Evolutionary conservation across 2,329 filamentous ascomycete species (phyloP).

Genomic region (Diplodia mutila): DNA sequence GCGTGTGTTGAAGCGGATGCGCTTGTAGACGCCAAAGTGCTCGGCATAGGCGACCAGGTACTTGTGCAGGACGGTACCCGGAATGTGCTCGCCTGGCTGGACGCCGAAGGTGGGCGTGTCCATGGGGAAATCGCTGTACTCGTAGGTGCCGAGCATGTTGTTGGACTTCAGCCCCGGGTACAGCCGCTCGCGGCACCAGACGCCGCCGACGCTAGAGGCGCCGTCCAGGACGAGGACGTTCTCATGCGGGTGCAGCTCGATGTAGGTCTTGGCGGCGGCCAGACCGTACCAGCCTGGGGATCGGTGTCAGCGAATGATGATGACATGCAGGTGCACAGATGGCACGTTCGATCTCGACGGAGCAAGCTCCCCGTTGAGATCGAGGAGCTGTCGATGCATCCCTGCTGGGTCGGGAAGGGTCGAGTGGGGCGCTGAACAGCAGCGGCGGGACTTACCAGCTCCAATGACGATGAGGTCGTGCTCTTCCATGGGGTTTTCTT

Average conservation of each 20-base stretch:
- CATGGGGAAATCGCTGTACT: constrained; percentile 46
- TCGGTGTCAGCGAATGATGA: background rate
- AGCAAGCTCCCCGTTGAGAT: no score
- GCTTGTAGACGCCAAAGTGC: constrained; percentile 54
- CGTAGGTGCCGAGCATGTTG: constrained; percentile 47
- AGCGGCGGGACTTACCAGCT: constrained; percentile 32
- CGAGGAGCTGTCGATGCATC: background rate
- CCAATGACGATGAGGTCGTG: constrained; percentile 37
- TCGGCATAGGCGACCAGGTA: constrained; percentile 57
- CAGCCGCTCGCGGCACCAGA: constrained; percentile 48
- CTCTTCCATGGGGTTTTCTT: constrained; percentile 1
- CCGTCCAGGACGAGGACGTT: constrained; percentile 51
- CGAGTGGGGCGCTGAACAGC: background rate
- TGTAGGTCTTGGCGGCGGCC: constrained; percentile 54
- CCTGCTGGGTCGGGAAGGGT: background rate
- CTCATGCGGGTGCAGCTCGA: constrained; percentile 47
- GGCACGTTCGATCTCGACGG: no score
- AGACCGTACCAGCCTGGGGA: constrained; percentile 47
- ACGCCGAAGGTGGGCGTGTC: constrained; percentile 37
- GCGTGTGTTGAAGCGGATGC: constrained; percentile 55
- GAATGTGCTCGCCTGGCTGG: constrained; percentile 60
- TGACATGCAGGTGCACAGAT: background rate
- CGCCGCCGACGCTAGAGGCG: constrained; percentile 45
- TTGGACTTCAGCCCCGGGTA: constrained; percentile 52
- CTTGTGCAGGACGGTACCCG: constrained; percentile 59